Conservation (phyloP, 768 basidiomycete genomes). For the Russula dissimulans region DNA sequence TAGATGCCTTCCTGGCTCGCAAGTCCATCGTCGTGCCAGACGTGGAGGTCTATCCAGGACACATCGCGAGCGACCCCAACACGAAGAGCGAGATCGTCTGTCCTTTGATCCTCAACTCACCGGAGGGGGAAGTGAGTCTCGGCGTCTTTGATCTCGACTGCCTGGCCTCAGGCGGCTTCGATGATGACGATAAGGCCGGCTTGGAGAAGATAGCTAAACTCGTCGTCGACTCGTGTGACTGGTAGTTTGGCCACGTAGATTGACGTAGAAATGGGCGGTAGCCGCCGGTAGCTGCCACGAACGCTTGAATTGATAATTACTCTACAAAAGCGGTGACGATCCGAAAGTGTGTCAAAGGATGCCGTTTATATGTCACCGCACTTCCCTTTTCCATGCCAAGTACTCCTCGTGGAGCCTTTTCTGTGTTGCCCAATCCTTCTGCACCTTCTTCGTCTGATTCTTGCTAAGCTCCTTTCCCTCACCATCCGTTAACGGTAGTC, state of each 20-base stretch:
- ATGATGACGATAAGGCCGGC: slow-evolving; percentile 34
- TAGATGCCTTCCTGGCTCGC: slow-evolving; percentile 55
- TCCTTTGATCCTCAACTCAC: slow-evolving; percentile 45
- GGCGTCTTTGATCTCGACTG: slow-evolving; percentile 44
- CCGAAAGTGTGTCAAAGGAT: slow-evolving; percentile 10
- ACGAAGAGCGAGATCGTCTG: slow-evolving; percentile 88
- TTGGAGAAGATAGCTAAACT: slow-evolving; percentile 33
- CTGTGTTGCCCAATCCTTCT: slow-evolving; percentile 67
- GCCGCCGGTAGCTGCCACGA: slow-evolving; percentile 12
- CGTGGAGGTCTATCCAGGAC: slow-evolving; percentile 78
- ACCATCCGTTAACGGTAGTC: slow-evolving; percentile 76
- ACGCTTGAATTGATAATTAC: background rate
- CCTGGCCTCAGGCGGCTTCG: slow-evolving; percentile 32
- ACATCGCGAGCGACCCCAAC: slow-evolving; percentile 89
- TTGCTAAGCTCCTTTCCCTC: slow-evolving; percentile 83
- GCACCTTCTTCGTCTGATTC: slow-evolving; percentile 63
- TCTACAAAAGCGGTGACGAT: slow-evolving; percentile 5
- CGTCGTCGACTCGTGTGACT: slow-evolving; percentile 23
- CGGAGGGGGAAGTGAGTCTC: slow-evolving; percentile 23
- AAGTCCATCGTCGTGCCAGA: slow-evolving; percentile 61
- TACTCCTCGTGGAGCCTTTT: slow-evolving; percentile 75
- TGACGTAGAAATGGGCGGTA: slow-evolving; percentile 1
- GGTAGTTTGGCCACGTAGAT: slow-evolving; percentile 15
- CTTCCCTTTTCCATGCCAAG: slow-evolving; percentile 38
- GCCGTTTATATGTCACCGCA: slow-evolving; percentile 9